A percentile compares a stretch with the other conserved stretches of the same genome.
Evolutionary conservation across 2,329 filamentous ascomycete genomes (phyloP).

Genomic region (Penicillium sp.): DNA sequence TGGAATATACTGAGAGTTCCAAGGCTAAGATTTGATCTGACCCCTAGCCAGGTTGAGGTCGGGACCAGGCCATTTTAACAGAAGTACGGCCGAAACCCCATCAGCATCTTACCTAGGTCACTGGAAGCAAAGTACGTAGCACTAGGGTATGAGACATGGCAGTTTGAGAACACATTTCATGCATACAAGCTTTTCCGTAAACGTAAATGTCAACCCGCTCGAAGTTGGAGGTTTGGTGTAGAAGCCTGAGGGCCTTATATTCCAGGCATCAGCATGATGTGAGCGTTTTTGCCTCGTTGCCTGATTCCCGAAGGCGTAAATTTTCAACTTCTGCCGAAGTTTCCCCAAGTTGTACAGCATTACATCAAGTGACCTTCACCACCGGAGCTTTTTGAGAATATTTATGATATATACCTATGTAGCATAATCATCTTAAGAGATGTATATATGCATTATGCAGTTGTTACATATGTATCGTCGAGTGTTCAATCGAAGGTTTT

Average conservation of each 20-base stretch:
- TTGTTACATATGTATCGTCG: no score
- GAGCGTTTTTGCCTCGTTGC: no score
- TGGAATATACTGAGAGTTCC: not conserved
- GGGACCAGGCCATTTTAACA: not conserved
- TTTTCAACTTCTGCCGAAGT: not conserved
- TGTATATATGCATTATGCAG: no score
- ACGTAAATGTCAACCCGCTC: not conserved
- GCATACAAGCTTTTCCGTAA: not conserved
- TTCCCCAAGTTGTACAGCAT: not conserved
- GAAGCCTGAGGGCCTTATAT: not conserved
- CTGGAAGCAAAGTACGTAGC: not conserved
- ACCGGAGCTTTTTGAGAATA: no score
- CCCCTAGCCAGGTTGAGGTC: not conserved
- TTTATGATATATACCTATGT: no score
- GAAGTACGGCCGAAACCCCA: not conserved
- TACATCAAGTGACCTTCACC: no score
- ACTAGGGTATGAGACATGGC: not conserved
- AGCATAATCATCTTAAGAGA: no score
- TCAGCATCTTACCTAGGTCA: not conserved
- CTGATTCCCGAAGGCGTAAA: not conserved
- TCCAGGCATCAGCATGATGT: not conserved
- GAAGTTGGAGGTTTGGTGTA: not conserved
- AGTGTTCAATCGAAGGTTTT: not conserved
- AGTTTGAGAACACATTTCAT: not conserved
- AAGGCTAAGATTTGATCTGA: conserved; percentile 14